Conservation (phyloP, 352 stramenopile species). For the Globisporangium rhizosaccharum region DNA sequence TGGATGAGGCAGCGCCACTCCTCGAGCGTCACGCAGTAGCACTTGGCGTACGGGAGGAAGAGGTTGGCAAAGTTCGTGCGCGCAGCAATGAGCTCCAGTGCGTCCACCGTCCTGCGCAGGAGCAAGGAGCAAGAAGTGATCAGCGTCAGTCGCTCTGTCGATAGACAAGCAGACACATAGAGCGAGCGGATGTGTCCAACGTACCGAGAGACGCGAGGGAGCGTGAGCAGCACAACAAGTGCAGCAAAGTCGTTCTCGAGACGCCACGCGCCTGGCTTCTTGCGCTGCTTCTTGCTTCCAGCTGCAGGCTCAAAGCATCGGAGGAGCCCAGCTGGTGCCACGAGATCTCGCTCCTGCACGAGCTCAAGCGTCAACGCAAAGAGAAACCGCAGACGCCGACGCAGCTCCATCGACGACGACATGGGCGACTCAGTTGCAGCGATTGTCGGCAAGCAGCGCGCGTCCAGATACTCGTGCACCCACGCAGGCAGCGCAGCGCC, state of each 20-base stretch:
- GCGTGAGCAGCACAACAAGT: conserved; percentile 56
- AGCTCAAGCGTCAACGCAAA: conserved; percentile 41
- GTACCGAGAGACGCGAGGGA: conserved; percentile 56
- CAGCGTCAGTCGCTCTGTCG: background rate
- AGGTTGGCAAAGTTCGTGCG: conserved; percentile 45
- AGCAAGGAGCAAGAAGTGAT: conserved; percentile 1
- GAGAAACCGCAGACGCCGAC: conserved; percentile 26
- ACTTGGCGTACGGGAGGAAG: conserved; percentile 71
- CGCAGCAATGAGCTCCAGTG: conserved; percentile 53
- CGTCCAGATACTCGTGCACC: conserved; percentile 48
- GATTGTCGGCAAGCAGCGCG: conserved; percentile 27
- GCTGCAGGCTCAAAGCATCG: conserved; percentile 6
- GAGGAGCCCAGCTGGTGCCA: conserved; percentile 33
- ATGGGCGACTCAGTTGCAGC: no score
- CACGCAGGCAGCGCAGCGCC: conserved; percentile 27
- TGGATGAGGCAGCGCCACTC: conserved; percentile 76
- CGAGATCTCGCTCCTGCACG: conserved; percentile 43
- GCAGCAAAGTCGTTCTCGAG: conserved; percentile 55
- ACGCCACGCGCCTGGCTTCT: conserved; percentile 16
- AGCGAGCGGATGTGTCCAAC: conserved; percentile 1
- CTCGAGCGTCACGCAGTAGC: conserved; percentile 58
- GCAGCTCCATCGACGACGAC: conserved; percentile 12
- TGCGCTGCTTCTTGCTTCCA: conserved; percentile 14
- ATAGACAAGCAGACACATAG: background rate
- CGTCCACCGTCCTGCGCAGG: conserved; percentile 35